Evolutionary conservation across 1,139 yeast genomes (phyloP).

Genomic region (Lodderomyces margitis): DNA sequence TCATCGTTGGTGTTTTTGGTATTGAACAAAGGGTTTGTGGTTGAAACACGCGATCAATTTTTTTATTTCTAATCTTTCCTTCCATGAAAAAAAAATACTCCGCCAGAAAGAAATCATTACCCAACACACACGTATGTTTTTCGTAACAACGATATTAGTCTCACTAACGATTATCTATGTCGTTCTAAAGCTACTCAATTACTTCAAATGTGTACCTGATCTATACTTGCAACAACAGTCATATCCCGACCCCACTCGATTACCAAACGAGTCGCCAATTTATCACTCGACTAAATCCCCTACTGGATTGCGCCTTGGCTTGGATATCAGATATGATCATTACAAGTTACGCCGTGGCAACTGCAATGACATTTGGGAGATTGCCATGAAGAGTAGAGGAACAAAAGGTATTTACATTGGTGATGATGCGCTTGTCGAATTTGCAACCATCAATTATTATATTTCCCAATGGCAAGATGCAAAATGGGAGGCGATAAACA

Average conservation of each 20-base stretch:
- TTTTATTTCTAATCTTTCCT: too few species aligned
- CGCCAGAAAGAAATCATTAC: not conserved
- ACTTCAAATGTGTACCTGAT: slow-evolving; percentile 49
- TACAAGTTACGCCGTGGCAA: slow-evolving; percentile 70
- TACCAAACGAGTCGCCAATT: slow-evolving; percentile 58
- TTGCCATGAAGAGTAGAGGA: slow-evolving; percentile 4
- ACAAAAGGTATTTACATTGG: slow-evolving; percentile 19
- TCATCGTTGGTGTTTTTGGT: not conserved
- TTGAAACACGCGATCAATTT: too few species aligned
- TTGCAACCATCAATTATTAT: slow-evolving; percentile 25
- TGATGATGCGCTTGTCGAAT: slow-evolving; percentile 16
- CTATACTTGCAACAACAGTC: slow-evolving; percentile 62
- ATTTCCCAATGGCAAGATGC: slow-evolving; percentile 5
- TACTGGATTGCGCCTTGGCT: slow-evolving; percentile 58
- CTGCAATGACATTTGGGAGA: slow-evolving; percentile 61
- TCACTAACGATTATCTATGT: not conserved
- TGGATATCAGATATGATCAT: slow-evolving; percentile 57
- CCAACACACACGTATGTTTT: too few species aligned
- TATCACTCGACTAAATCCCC: slow-evolving; percentile 58
- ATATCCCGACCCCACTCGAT: slow-evolving; percentile 53
- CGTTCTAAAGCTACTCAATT: slow-evolving; percentile 9
- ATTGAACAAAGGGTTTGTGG: not conserved
- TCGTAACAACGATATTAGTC: slow-evolving; percentile 1
- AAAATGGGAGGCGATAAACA: slow-evolving; percentile 6
- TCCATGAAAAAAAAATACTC: not conserved